Conservation (phyloP, 495 filamentous ascomycete species). For the Aspergillus steynii region DNA sequence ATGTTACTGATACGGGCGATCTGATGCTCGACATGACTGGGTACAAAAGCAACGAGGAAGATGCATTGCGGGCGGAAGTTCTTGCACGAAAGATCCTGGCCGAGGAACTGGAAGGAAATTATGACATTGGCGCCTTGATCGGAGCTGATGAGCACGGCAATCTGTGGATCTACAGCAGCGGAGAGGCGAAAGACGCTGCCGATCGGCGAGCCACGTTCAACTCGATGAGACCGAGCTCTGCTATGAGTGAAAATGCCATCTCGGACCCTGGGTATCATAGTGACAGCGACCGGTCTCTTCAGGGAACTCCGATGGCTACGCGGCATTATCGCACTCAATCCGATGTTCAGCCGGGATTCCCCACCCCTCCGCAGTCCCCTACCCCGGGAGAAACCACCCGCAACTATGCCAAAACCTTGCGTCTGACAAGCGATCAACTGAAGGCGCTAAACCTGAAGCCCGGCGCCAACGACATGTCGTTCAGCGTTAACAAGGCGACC, state of each 20-base stretch:
- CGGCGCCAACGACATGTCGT: slow-evolving; percentile 88
- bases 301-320: slow-evolving; percentile 32
- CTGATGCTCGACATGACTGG: slow-evolving; percentile 98
- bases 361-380: slow-evolving; percentile 79
- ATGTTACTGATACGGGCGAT: slow-evolving; percentile 91
- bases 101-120: slow-evolving; percentile 90
- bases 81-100: slow-evolving; percentile 94
- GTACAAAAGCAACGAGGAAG: slow-evolving; percentile 90
- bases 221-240: slow-evolving; percentile 52
- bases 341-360: slow-evolving; percentile 66
- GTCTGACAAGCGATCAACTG: slow-evolving; percentile 94
- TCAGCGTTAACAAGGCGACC: slow-evolving; percentile 91
- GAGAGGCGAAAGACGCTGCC: slow-evolving; percentile 86
- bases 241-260: slow-evolving; percentile 73
- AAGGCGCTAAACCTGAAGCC: slow-evolving; percentile 80
- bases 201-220: slow-evolving; percentile 52
- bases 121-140: slow-evolving; percentile 94
- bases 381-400: slow-evolving; percentile 67
- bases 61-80: slow-evolving; percentile 85
- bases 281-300: slow-evolving; percentile 59
- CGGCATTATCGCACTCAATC: slow-evolving; percentile 63
- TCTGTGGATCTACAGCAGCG: slow-evolving; percentile 97
- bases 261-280: slow-evolving; percentile 96
- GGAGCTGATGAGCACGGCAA: slow-evolving; percentile 94
- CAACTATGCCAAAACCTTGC: slow-evolving; percentile 95